Conservation (phyloP, 2,329 filamentous ascomycete genomes). For the Exophiala sideris region DNA sequence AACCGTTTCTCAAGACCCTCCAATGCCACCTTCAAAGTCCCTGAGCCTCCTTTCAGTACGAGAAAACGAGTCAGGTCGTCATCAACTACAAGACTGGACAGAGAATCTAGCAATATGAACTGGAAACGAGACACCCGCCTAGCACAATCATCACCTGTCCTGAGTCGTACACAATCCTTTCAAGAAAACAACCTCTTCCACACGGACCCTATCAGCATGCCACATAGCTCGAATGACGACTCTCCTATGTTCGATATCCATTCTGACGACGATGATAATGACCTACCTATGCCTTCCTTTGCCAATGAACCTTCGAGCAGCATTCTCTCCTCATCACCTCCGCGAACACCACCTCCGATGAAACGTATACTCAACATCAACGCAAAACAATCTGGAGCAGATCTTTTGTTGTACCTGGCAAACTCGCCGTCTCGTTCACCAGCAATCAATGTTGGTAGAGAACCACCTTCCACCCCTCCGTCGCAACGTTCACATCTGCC, state of each 20-base stretch:
- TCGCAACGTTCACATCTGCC: constrained; percentile 57
- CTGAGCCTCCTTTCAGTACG: constrained; percentile 46
- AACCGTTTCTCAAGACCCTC: constrained; percentile 21
- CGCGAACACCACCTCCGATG: constrained; percentile 72
- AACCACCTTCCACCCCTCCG: constrained; percentile 72
- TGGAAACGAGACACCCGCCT: constrained; percentile 78
- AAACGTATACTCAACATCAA: constrained; percentile 42
- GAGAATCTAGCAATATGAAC: constrained; percentile 48
- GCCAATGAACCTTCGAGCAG: constrained; percentile 41
- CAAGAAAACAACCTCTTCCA: constrained; percentile 77
- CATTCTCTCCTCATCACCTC: constrained; percentile 72
- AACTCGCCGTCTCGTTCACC: constrained; percentile 75
- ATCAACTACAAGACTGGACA: constrained; percentile 58
- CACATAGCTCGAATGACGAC: constrained; percentile 38
- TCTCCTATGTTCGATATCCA: constrained; percentile 34
- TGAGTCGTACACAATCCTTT: constrained; percentile 62
- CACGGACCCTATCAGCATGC: constrained; percentile 65
- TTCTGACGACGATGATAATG: constrained; percentile 73
- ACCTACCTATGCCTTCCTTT: constrained; percentile 74
- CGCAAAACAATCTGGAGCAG: constrained; percentile 75
- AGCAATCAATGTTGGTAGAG: constrained; percentile 55
- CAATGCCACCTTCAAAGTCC: constrained; percentile 42
- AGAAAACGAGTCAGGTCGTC: constrained; percentile 68
- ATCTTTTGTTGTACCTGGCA: constrained; percentile 77
- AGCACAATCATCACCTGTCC: constrained; percentile 81